Evolutionary conservation across 116 monocot species (phyloP), one percentile per base, ranked within the genome.

Genomic region (Trichopus zeylanicus): DNA sequence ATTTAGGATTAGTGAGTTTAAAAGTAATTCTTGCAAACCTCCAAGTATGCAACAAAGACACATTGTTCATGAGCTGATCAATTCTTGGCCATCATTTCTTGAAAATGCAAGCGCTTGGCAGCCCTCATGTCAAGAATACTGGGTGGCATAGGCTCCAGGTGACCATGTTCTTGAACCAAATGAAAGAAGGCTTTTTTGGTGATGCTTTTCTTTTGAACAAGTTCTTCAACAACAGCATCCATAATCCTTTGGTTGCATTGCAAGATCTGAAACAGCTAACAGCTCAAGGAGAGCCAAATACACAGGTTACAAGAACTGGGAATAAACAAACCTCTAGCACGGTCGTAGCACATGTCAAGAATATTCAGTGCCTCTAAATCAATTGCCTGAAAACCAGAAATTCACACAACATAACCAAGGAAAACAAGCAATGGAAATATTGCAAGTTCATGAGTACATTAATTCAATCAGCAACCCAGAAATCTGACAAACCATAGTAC

Each of bases 151-250:
- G 73, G 77, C 32, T 83, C 86, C 64, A 91, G 75, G 48, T 73
- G 55, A 8, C 91, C 86, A 61, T 91, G 23, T 51, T 80, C 71
- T 27, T 80, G 73, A 13, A 91, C 91, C 33, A 91, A 61, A 6
- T 51, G 32, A 56, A 62, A 78, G 53, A 91, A 91, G n/a, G 86
- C 91, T 49, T 75, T 42, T 73, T 91, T 91, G 11, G 77, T 70
- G 12, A 91, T 69, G 54, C 81, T 91, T 73, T 81, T 91, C 83
- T 91, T 91, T 47, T 73, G 29, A 0, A 91, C 59, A 29, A 91
- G 83, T 55, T 59, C 64, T 56, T 91, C 73, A 5, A 86, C 83
- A 42, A 91, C 61, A 21, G 69, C 63, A 64, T 86, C 78, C 83
- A 78, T 73, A 15, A 91, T 78, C 18, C 42, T 46, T 65, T 65